Evolutionary conservation across 495 filamentous ascomycete species (phyloP).

Genomic region (Cercophora newfieldiana): DNA sequence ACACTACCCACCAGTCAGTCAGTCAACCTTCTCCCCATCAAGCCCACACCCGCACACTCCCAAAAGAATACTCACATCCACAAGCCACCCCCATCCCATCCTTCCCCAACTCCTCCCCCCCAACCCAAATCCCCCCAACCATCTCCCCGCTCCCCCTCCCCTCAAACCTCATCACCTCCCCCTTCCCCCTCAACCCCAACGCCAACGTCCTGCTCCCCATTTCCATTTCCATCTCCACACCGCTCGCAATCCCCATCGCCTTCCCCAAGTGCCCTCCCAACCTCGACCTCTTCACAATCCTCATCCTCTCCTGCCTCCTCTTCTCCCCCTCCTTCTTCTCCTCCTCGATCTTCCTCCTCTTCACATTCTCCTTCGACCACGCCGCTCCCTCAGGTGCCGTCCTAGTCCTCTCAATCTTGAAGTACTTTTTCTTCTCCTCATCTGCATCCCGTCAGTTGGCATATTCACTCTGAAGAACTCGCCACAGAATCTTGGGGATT

Average conservation of each 20-base stretch:
- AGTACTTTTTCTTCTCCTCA: constrained; percentile 46
- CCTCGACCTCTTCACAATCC: constrained; percentile 26
- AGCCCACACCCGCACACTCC: background rate
- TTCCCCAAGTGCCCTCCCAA: background rate
- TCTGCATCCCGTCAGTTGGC: constrained; percentile 31
- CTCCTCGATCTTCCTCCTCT: constrained; percentile 35
- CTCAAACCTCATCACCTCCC: constrained; percentile 11
- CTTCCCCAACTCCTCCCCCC: constrained; percentile 17
- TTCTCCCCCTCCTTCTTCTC: constrained; percentile 10
- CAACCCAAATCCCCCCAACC: constrained; percentile 29
- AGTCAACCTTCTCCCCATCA: background rate
- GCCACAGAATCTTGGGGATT: no score
- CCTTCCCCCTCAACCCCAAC: constrained; percentile 24
- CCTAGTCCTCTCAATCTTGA: constrained; percentile 42
- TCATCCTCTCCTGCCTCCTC: constrained; percentile 8
- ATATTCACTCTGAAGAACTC: no score
- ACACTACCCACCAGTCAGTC: background rate
- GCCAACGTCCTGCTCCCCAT: background rate
- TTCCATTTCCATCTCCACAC: constrained; percentile 14
- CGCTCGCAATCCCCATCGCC: no score
- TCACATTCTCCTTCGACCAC: constrained; percentile 42
- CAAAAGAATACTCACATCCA: constrained; percentile 32
- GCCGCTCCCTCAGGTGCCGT: constrained; percentile 35
- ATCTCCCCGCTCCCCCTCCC: background rate
- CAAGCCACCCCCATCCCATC: constrained; percentile 31